These are phyloP conservation scores for Mallotus japonicus DNA, from an alignment of 441 rosid species.

Conservation along the genomic window DNA sequence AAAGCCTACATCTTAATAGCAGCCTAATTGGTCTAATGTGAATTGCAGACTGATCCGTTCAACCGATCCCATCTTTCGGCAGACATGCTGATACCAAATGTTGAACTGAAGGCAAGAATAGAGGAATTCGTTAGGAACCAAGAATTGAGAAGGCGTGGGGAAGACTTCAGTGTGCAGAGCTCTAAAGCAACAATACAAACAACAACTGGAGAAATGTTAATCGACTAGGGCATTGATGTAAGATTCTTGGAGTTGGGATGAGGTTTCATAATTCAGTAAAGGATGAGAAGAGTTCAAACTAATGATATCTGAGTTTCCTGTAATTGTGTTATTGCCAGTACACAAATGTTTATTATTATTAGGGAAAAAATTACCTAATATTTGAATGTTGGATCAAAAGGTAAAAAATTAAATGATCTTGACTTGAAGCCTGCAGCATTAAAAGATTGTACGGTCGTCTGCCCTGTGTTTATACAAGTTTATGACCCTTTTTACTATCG, in stretches of 20 bases:
- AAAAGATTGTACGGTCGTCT: no score
- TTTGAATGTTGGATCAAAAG: no score
- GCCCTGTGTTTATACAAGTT: no score
- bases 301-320: neutral
- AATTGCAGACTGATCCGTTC: slow-evolving; percentile 89
- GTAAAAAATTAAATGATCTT: no score
- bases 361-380: neutral
- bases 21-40: slow-evolving; percentile 21
- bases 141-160: slow-evolving; percentile 54
- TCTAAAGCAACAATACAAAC: slow-evolving; percentile 72
- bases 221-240: slow-evolving; percentile 44
- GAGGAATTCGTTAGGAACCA: slow-evolving; percentile 73
- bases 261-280: neutral
- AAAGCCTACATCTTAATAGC: neutral
- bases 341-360: neutral
- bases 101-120: slow-evolving; percentile 73
- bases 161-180: slow-evolving; percentile 49
- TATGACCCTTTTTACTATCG: no score
- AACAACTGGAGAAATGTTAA: slow-evolving; percentile 69
- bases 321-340: neutral
- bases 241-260: slow-evolving; percentile 1
- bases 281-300: neutral
- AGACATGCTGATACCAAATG: slow-evolving; percentile 81
- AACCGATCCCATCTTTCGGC: slow-evolving; percentile 84
- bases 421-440: no score